Evolutionary conservation across 306 rosid species (phyloP).

Genomic region (Fragaria ananassa): DNA sequence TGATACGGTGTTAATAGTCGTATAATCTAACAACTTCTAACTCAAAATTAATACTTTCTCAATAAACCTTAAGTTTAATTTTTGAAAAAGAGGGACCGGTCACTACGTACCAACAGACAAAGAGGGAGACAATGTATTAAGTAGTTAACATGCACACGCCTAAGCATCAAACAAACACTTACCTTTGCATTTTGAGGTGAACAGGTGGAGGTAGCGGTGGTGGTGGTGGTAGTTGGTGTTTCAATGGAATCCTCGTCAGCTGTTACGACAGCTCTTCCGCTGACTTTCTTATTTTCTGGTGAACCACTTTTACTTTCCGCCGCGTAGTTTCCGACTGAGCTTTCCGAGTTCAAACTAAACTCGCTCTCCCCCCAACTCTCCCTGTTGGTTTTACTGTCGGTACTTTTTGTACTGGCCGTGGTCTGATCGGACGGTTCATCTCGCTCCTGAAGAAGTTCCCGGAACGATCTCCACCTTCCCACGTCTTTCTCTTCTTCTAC

Average conservation of each 20-base stretch:
- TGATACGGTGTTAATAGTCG: too few relatives aligned
- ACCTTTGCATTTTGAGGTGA: constrained; percentile 36
- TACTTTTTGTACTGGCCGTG: constrained; percentile 12
- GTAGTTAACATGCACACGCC: not conserved
- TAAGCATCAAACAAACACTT: constrained; percentile 4
- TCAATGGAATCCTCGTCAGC: constrained; percentile 34
- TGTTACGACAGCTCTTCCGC: constrained; percentile 16
- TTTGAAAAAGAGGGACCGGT: not conserved
- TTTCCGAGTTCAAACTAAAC: constrained; percentile 33
- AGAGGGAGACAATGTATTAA: not conserved
- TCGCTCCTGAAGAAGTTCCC: constrained; percentile 26
- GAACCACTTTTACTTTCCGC: not conserved
- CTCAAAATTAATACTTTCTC: too few relatives aligned
- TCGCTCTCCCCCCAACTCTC: constrained; percentile 67
- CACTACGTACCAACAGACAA: not conserved
- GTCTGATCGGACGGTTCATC: constrained; percentile 27
- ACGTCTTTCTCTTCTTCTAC: not conserved
- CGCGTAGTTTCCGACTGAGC: constrained; percentile 32
- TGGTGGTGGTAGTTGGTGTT: not conserved
- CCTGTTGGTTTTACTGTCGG: constrained; percentile 22
- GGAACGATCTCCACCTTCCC: constrained; percentile 37
- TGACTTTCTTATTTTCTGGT: constrained; percentile 4
- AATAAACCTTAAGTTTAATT: too few relatives aligned
- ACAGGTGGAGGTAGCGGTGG: not conserved
- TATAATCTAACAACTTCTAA: too few relatives aligned